Evolutionary conservation across 2,329 filamentous ascomycete species (phyloP), one percentile per base, ranked within the genome.

Genomic region (Diaporthe capsici): DNA sequence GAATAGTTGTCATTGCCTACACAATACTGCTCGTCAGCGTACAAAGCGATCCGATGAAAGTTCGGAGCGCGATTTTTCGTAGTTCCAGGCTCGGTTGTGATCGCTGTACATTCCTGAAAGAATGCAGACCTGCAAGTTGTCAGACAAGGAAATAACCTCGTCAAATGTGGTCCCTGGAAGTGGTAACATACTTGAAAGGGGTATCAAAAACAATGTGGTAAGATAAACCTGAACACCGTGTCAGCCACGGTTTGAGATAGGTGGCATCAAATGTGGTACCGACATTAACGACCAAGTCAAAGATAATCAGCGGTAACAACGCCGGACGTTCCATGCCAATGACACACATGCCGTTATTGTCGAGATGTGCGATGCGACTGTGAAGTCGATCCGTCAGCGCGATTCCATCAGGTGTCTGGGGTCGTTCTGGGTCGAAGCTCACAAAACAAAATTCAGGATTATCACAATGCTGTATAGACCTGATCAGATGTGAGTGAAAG

Each of bases 181-280:
- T 7, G 25, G 6, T 2, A 10, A 77, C 86, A 79, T 83, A 91
- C 90, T 85, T 75, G 87, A 88, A 1, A 93, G 80, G 3, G 91
- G 91, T n/a, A 90, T 84, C 3, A 93, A 83, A 80, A 93, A 93
- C n/a, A 93, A 84, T 5, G 88, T 84, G 1, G 91, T 93, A 1
- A 93, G 84, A 78, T 92, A 93, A 28, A 92, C 77, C 86, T 87
- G 58, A 17, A 25, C 7, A 42, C 2, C 17, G 8, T 17, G 61
- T 73, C 63, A 78, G 76, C 55, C 13, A 13, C 13, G 3, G 17
- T 28, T 28, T 9, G 8, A n/a, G 13, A 2, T 2, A 6, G 17
- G 1, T 44, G 2, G 17, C 6, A 9, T 25, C n/a, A 8, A 31
- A 25, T 22, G 17, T 10, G 37, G 28, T 1, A 70, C 74, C 81